Percentiles rank a stretch among this genome's conserved stretches.
Conservation (phyloP, 768 basidiomycete species). For the Daedaleopsis nitida region DNA sequence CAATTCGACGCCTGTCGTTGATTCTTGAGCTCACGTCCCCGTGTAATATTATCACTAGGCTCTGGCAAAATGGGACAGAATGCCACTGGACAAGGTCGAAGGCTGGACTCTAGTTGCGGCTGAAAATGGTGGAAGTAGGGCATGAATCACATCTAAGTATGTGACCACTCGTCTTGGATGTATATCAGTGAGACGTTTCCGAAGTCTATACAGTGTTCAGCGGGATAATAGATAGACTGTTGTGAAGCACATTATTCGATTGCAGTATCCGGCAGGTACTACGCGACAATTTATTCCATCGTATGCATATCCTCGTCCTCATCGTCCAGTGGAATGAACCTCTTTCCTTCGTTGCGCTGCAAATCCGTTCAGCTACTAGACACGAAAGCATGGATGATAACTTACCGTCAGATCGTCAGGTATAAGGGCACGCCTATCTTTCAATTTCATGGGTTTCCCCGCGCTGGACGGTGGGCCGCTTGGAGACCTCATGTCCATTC, state of each 20-base stretch:
- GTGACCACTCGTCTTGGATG: too few species aligned
- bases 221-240: too few species aligned
- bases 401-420: conserved; percentile 13
- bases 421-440: conserved; percentile 21
- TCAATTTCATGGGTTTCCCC: conserved; percentile 28
- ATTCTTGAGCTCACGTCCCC: not conserved
- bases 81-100: conserved; percentile 66
- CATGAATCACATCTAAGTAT: not conserved
- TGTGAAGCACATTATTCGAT: not conserved
- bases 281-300: not conserved
- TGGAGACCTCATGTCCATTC: not conserved
- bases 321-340: conserved; percentile 32
- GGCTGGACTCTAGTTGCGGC: conserved; percentile 41
- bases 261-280: not conserved
- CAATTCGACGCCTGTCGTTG: not conserved
- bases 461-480: not conserved
- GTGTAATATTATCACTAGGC: conserved; percentile 13
- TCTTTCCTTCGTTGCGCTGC: conserved; percentile 25
- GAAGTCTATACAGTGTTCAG: too few species aligned
- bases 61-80: conserved; percentile 47
- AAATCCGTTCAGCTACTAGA: not conserved
- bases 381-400: not conserved
- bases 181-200: too few species aligned
- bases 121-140: conserved; percentile 31
- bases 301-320: conserved; percentile 29